A percentile compares a stretch with the other conserved stretches of the same genome.
phyloP scores from a whole-genome alignment of 805 yeast genomes.

The Metschnikowia kofuensis region DNA sequence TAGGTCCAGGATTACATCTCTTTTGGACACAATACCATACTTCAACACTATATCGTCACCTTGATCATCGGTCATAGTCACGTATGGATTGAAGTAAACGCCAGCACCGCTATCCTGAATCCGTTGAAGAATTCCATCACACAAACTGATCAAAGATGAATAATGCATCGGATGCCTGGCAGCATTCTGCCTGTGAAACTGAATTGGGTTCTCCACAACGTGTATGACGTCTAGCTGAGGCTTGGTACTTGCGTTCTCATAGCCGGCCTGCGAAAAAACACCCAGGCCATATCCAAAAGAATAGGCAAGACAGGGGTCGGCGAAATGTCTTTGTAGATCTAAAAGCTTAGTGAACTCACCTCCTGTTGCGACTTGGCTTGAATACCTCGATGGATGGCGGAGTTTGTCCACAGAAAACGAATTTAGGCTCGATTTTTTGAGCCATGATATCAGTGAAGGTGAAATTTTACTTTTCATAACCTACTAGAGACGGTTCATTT shows the following conservation, averaged over 20 bases:
- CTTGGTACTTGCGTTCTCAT: conserved; percentile 29
- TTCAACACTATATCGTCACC: conserved; percentile 49
- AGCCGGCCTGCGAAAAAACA: conserved; percentile 68
- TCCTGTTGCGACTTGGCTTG: background rate
- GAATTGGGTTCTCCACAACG: conserved; percentile 69
- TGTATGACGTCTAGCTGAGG: conserved; percentile 86
- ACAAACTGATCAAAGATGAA: conserved; percentile 56
- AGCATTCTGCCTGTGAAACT: conserved; percentile 77
- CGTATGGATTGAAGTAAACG: conserved; percentile 90
- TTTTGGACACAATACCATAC: conserved; percentile 79
- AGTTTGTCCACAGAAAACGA: background rate
- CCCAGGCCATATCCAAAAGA: conserved; percentile 96
- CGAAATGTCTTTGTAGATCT: conserved; percentile 9
- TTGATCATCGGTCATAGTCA: conserved; percentile 48
- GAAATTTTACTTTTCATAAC: no score
- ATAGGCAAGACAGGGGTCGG: conserved; percentile 61
- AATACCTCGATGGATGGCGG: background rate
- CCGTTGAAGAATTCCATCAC: conserved; percentile 35
- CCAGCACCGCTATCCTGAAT: conserved; percentile 81
- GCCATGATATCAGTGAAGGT: background rate
- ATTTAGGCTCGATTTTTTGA: background rate
- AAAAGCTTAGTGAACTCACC: conserved; percentile 2
- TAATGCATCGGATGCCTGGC: conserved; percentile 71
- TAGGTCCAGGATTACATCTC: conserved; percentile 62
- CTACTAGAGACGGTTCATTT: no score